Conservation (phyloP, 164 flowering plant genomes). For the Macadamia integrifolia region DNA sequence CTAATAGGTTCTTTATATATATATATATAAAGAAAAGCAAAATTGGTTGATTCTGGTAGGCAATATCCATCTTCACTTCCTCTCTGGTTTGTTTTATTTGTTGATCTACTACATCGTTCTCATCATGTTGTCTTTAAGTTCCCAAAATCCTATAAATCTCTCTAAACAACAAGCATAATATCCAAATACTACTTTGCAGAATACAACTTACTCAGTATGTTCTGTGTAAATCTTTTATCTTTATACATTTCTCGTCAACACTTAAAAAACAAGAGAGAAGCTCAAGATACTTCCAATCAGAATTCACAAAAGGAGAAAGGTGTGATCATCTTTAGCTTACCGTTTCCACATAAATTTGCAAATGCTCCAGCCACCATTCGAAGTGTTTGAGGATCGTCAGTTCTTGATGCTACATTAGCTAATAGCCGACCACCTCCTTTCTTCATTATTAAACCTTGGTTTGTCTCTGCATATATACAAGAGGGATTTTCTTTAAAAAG, state of each 20-base stretch:
- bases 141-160: too few relatives aligned
- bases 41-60: too few relatives aligned
- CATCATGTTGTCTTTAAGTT: too few relatives aligned
- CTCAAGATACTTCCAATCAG: not conserved
- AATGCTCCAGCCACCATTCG: conserved; percentile 96
- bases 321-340: conserved; percentile 43
- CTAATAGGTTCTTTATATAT: too few relatives aligned
- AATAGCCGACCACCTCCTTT: conserved; percentile 71
- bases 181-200: too few relatives aligned
- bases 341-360: conserved; percentile 94
- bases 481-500: not conserved
- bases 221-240: too few relatives aligned
- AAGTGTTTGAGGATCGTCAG: conserved; percentile 86
- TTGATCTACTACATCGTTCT: too few relatives aligned
- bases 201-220: too few relatives aligned
- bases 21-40: too few relatives aligned
- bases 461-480: conserved; percentile 38
- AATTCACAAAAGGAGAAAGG: conserved; percentile 4
- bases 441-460: conserved; percentile 70
- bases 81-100: too few relatives aligned
- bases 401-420: conserved; percentile 52
- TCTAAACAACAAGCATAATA: too few relatives aligned
- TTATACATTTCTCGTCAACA: not conserved
- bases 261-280: not conserved
- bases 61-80: too few relatives aligned